Base-by-base conservation (phyloP, 805 yeast species). In the Citeromyces matritensis region DNA sequence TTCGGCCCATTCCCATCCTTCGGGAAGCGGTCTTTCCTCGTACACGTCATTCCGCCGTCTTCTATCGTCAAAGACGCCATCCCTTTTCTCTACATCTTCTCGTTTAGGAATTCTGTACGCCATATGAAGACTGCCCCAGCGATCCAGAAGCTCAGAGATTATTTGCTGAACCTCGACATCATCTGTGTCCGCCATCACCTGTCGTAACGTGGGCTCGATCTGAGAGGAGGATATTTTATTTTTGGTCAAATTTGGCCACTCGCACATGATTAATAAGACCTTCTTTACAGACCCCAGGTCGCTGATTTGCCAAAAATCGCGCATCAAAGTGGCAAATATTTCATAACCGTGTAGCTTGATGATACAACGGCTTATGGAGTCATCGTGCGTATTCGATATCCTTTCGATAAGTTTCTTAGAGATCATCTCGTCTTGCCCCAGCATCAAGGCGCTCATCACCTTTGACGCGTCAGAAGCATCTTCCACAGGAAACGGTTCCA, bases 261-360 rank as follows among this genome's bases (percentile, higher is more conserved):
- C 44, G 15, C 50, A 38, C 33, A 91, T 58, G 13, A 84, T 66
- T 29, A 59, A 61, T 29, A 88, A 54, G 11, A 82, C 63, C 42
- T 60, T 51, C 3, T 43, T 37, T 5, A 68, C 55, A 29, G 77
- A 47, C 1, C 19, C 26, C 35, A 32, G 13, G 21, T 14, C 24
- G 25, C 17, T 14, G 9, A n/a, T 14, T 26, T 42, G 29, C 19
- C 29, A 25, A 19, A 30, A 15, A 9, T 37, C 31, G 23, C 24
- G 30, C 9, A 41, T 42, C 2, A 39, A 23, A 9, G 73, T 66
- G 10, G 80, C 69, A 32, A 86, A 59, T 12, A 91, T 74, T 45
- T 76, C 76, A 52, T 84, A 81, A 9, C 97, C 98, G 49, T 86
- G 98, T 45, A 84, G 63, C 37, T 75, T 67, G 43, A 83, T 70